Conservation (phyloP, 225 moss, liverwort and hornwort species). For the Bryum argenteum region DNA sequence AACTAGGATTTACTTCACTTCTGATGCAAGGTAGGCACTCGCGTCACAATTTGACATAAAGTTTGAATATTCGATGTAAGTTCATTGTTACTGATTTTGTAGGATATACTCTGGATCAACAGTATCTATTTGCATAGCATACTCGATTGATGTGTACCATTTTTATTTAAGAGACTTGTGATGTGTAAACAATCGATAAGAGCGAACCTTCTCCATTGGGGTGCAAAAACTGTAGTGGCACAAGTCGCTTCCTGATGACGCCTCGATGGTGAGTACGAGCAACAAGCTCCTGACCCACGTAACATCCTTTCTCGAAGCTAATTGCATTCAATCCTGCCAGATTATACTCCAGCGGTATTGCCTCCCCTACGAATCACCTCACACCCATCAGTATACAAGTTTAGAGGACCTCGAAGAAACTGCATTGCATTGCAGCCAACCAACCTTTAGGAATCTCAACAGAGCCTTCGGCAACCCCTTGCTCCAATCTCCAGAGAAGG, state of each 20-base stretch:
- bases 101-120: too few relatives aligned
- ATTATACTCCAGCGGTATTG: slow-evolving; percentile 90
- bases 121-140: too few relatives aligned
- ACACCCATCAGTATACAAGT: neutral
- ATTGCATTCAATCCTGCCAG: slow-evolving; percentile 79
- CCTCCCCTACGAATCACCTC: slow-evolving; percentile 54
- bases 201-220: slow-evolving; percentile 68
- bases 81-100: too few relatives aligned
- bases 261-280: slow-evolving; percentile 93
- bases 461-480: slow-evolving; percentile 85
- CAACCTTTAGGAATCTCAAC: slow-evolving; percentile 80
- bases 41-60: too few relatives aligned
- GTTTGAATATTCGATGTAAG: too few relatives aligned
- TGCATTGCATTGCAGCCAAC: slow-evolving; percentile 14
- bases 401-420: too few relatives aligned
- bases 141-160: too few relatives aligned
- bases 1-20: too few relatives aligned
- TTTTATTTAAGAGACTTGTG: too few relatives aligned
- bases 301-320: slow-evolving; percentile 89
- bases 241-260: slow-evolving; percentile 76
- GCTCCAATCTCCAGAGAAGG: slow-evolving; percentile 82
- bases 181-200: too few relatives aligned
- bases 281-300: slow-evolving; percentile 85
- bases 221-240: slow-evolving; percentile 68
- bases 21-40: too few relatives aligned